phyloP scores from a whole-genome alignment of 1,284 basidiomycete species.

The Cryptococcus sp. region DNA sequence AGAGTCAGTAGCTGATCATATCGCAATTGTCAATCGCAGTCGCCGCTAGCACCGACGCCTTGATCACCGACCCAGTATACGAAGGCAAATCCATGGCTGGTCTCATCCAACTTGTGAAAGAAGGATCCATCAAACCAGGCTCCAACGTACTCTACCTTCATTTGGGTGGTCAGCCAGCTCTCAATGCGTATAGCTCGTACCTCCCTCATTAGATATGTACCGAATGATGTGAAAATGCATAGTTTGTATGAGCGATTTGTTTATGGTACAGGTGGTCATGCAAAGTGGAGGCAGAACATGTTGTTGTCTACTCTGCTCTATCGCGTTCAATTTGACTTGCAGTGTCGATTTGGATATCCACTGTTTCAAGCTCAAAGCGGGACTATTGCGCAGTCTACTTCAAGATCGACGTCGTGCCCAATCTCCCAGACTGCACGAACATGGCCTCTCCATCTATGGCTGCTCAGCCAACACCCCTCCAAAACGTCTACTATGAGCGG shows the following conservation, averaged over 20 bases:
- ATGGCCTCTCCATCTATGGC: not conserved
- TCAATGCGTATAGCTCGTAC: slow-evolving; percentile 37
- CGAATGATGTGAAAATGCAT: no score
- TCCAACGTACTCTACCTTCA: slow-evolving; percentile 42
- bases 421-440: no score
- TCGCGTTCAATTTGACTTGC: no score
- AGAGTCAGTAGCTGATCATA: not conserved
- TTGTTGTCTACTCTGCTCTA: no score
- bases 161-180: slow-evolving; percentile 39
- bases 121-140: slow-evolving; percentile 27
- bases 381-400: no score
- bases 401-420: no score
- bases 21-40: slow-evolving; percentile 7
- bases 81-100: slow-evolving; percentile 43
- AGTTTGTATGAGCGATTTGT: no score
- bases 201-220: slow-evolving; percentile 20
- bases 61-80: slow-evolving; percentile 44
- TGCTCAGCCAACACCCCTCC: slow-evolving; percentile 17
- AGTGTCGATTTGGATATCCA: no score
- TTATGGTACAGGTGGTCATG: no score
- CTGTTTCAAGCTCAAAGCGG: no score
- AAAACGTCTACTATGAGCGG: slow-evolving; percentile 52
- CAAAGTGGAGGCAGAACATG: no score
- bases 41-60: slow-evolving; percentile 30
- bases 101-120: slow-evolving; percentile 37